A percentile compares a stretch with the other conserved stretches of the same genome.
These are phyloP conservation scores for Amylocarpus encephaloides DNA, from an alignment of 2,329 filamentous ascomycete genomes.

Conservation along the genomic window DNA sequence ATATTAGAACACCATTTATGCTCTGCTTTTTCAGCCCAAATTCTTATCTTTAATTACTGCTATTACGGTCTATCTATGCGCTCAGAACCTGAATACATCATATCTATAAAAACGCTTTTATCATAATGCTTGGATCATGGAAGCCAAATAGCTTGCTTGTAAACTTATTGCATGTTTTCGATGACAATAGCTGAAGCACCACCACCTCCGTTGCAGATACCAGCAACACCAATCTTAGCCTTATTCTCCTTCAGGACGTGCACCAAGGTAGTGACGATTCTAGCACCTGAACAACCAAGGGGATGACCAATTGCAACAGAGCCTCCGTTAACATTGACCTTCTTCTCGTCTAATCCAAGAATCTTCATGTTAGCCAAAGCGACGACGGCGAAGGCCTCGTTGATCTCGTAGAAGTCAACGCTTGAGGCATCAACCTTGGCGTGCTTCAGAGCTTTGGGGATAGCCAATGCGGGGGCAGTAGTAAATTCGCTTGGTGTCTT, in stretches of 20 bases:
- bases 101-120: not conserved
- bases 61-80: not conserved
- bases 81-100: not conserved
- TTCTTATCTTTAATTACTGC: not conserved
- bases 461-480: conserved; percentile 83
- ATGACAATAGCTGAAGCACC: conserved; percentile 91
- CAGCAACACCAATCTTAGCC: conserved; percentile 87
- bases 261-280: conserved; percentile 85
- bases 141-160: not conserved
- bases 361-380: conserved; percentile 95
- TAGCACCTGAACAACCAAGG: conserved; percentile 85
- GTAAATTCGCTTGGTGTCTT: conserved; percentile 93
- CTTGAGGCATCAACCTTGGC: conserved; percentile 71
- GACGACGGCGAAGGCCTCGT: conserved; percentile 97
- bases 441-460: conserved; percentile 96
- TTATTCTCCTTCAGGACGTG: conserved; percentile 86
- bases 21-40: not conserved
- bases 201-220: conserved; percentile 97
- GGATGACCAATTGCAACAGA: conserved; percentile 95
- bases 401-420: conserved; percentile 96
- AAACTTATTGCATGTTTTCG: conserved; percentile 45
- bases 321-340: conserved; percentile 93
- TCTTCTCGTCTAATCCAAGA: conserved; percentile 69
- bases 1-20: not conserved
- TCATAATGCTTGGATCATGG: not conserved